These are phyloP conservation scores for Porcisia deanei DNA, from an alignment of 208 protist species.

Conservation along the genomic window DNA sequence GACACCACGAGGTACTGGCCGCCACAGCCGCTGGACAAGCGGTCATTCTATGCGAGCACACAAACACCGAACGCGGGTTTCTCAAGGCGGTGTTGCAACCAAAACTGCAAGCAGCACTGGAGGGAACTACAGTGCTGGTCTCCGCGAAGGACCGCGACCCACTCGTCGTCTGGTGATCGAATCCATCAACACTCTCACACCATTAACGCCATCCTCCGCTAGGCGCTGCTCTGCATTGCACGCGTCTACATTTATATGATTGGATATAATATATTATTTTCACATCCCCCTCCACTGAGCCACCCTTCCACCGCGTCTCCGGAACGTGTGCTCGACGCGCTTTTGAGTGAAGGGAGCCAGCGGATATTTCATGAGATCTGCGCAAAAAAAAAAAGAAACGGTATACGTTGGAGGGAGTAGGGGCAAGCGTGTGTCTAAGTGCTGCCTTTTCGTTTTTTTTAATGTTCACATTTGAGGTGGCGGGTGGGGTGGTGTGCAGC, in stretches of 20 bases:
- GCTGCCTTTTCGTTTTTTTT: neutral
- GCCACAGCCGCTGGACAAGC: slow-evolving; percentile 71
- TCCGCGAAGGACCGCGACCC: slow-evolving; percentile 75
- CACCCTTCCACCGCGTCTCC: too few relatives aligned
- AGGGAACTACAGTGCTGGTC: slow-evolving; percentile 52
- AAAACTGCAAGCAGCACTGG: slow-evolving; percentile 48
- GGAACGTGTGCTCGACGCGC: too few relatives aligned
- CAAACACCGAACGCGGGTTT: slow-evolving; percentile 92
- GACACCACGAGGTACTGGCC: slow-evolving; percentile 93
- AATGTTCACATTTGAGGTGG: too few relatives aligned
- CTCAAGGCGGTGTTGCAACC: slow-evolving; percentile 50
- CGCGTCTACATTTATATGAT: slow-evolving; percentile 3
- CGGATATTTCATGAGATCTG: too few relatives aligned
- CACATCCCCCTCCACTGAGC: too few relatives aligned
- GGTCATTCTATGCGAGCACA: slow-evolving; percentile 93
- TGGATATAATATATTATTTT: neutral
- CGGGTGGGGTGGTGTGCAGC: neutral
- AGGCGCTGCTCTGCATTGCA: neutral
- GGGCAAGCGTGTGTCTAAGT: too few relatives aligned
- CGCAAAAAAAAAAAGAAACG: neutral
- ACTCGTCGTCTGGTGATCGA: slow-evolving; percentile 61
- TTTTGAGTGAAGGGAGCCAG: too few relatives aligned
- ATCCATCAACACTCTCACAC: neutral
- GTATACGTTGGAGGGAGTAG: neutral
- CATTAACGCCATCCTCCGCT: neutral